Conservation (phyloP, 805 yeast species). For the Kodamaea sagamina region DNA sequence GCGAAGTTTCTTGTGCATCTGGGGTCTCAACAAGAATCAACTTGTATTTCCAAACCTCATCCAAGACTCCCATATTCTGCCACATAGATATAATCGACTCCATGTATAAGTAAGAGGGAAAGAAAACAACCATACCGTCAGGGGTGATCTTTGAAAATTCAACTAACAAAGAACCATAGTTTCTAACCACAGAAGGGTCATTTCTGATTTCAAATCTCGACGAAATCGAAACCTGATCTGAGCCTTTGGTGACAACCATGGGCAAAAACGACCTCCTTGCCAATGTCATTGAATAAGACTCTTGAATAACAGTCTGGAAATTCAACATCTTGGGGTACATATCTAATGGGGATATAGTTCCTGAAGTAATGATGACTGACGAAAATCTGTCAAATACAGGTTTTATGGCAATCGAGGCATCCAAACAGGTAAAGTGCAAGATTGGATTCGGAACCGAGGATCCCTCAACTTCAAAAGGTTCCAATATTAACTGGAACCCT, state of each 20-base stretch:
- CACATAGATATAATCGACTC: slow-evolving; percentile 97
- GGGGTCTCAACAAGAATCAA: slow-evolving; percentile 96
- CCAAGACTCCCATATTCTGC: slow-evolving; percentile 98
- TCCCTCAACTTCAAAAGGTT: slow-evolving; percentile 93
- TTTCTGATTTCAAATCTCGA: slow-evolving; percentile 96
- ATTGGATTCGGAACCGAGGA: slow-evolving; percentile 96
- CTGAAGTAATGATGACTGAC: slow-evolving; percentile 92
- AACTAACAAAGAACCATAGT: slow-evolving; percentile 88
- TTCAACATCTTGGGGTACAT: slow-evolving; percentile 98
- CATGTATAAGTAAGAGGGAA: slow-evolving; percentile 96
- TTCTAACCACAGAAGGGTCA: slow-evolving; percentile 96
- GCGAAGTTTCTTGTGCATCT: slow-evolving; percentile 96
- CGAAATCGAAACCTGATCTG: slow-evolving; percentile 96
- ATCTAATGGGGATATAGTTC: slow-evolving; percentile 96
- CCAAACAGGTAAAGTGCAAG: slow-evolving; percentile 88
- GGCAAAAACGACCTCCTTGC: slow-evolving; percentile 92
- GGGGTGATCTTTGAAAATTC: slow-evolving; percentile 96
- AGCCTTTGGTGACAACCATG: slow-evolving; percentile 93
- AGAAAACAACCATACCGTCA: slow-evolving; percentile 96
- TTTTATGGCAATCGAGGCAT: slow-evolving; percentile 96
- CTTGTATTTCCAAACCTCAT: slow-evolving; percentile 98
- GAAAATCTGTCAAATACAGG: slow-evolving; percentile 94
- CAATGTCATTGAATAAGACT: slow-evolving; percentile 93
- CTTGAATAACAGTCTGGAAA: slow-evolving; percentile 90
- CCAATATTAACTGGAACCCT: slow-evolving; percentile 88